Evolutionary conservation across 192 early-diverging fungal genomes (phyloP).

Genomic region (Coemansia sp.): DNA sequence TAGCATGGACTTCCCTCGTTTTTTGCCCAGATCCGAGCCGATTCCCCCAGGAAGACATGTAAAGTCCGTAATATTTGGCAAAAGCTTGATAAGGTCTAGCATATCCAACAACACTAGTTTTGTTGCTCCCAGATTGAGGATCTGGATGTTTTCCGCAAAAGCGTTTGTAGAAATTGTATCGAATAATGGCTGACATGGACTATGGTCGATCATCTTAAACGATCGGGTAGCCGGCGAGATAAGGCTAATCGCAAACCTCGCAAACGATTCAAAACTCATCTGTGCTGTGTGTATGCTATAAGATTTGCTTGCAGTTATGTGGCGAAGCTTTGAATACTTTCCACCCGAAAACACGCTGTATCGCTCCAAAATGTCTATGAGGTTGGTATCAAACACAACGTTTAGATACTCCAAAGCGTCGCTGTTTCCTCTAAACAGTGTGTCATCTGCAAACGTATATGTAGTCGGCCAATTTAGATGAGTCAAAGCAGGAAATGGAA

Average conservation of each 20-base stretch:
- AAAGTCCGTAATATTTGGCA: neutral
- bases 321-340: neutral
- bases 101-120: neutral
- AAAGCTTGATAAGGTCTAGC: neutral
- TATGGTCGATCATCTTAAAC: neutral
- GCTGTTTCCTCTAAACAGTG: constrained; percentile 6
- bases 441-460: neutral
- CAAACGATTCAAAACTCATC: neutral
- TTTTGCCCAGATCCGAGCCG: neutral
- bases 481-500: neutral
- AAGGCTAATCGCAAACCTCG: neutral
- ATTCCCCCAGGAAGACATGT: neutral
- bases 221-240: neutral
- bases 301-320: neutral
- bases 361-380: neutral
- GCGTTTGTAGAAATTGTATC: neutral
- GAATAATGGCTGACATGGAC: neutral
- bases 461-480: neutral
- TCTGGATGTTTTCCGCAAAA: constrained; percentile 7
- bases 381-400: neutral
- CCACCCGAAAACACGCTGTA: neutral
- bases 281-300: neutral
- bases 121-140: neutral
- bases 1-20: neutral
- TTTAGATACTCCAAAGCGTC: neutral